Evolutionary conservation across 495 filamentous ascomycete genomes (phyloP).

Genomic region (Aspergillus baeticus): DNA sequence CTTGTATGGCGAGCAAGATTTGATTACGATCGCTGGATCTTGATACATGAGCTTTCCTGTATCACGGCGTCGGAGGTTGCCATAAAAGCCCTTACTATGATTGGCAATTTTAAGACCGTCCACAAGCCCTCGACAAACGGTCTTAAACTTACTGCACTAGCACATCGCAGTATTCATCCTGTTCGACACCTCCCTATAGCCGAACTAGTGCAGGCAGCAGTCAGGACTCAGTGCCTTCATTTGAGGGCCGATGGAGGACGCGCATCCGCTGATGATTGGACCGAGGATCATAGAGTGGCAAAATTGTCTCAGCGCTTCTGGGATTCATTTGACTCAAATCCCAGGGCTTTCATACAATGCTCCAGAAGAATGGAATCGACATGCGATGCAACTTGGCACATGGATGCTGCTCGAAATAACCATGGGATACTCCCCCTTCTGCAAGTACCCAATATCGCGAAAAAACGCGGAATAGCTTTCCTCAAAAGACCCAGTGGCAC

Average conservation of each 20-base stretch:
- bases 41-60: neutral
- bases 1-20: neutral
- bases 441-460: neutral
- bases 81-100: neutral
- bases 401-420: neutral
- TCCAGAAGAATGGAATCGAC: neutral
- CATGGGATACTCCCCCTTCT: neutral
- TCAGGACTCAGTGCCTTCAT: neutral
- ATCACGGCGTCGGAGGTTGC: constrained; percentile 2
- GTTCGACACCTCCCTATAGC: neutral
- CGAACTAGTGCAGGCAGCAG: neutral
- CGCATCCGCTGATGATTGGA: neutral
- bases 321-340: neutral
- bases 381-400: neutral
- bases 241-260: neutral
- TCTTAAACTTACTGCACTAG: neutral
- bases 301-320: neutral
- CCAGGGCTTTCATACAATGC: neutral
- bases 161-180: neutral
- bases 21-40: neutral
- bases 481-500: neutral
- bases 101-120: neutral
- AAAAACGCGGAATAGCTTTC: neutral
- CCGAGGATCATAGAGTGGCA: neutral
- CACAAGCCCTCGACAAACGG: neutral